A percentile compares a stretch with the other conserved stretches of the same genome.
phyloP scores from a whole-genome alignment of 495 filamentous ascomycete species.

The Penicillium mononematosum region DNA sequence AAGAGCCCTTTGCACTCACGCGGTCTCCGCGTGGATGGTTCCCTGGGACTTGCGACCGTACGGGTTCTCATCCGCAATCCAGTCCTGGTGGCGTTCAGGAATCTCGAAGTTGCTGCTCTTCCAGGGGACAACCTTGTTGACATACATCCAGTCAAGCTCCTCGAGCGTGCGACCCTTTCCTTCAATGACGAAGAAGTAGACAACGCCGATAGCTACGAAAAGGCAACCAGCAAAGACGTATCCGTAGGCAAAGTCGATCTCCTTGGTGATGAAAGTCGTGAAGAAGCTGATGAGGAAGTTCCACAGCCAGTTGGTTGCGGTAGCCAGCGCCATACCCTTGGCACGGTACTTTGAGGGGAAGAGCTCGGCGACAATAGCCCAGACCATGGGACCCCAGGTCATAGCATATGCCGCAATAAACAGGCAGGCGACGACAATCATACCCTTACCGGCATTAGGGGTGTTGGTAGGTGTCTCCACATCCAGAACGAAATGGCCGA shows the following conservation, averaged over 20 bases:
- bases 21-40: slow-evolving; percentile 34
- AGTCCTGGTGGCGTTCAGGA: slow-evolving; percentile 22
- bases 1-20: slow-evolving; percentile 13
- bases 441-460: slow-evolving; percentile 64
- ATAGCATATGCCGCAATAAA: slow-evolving; percentile 56
- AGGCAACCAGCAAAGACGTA: slow-evolving; percentile 75
- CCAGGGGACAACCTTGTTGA: slow-evolving; percentile 61
- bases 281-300: slow-evolving; percentile 83
- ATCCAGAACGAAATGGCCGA: slow-evolving; percentile 65
- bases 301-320: slow-evolving; percentile 80
- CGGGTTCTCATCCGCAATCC: slow-evolving; percentile 16
- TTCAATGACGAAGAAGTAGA: slow-evolving; percentile 75
- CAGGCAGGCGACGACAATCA: slow-evolving; percentile 72
- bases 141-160: slow-evolving; percentile 80
- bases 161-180: slow-evolving; percentile 62
- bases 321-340: slow-evolving; percentile 69
- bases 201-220: slow-evolving; percentile 54
- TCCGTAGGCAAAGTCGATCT: slow-evolving; percentile 70
- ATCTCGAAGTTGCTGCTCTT: slow-evolving; percentile 52
- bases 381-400: slow-evolving; percentile 80
- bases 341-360: slow-evolving; percentile 75
- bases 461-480: slow-evolving; percentile 51
- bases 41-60: slow-evolving; percentile 26
- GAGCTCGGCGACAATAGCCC: slow-evolving; percentile 75
- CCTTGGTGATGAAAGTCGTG: slow-evolving; percentile 65